Conservation (phyloP, 2,329 filamentous ascomycete genomes). For the Fusarium sp. region DNA sequence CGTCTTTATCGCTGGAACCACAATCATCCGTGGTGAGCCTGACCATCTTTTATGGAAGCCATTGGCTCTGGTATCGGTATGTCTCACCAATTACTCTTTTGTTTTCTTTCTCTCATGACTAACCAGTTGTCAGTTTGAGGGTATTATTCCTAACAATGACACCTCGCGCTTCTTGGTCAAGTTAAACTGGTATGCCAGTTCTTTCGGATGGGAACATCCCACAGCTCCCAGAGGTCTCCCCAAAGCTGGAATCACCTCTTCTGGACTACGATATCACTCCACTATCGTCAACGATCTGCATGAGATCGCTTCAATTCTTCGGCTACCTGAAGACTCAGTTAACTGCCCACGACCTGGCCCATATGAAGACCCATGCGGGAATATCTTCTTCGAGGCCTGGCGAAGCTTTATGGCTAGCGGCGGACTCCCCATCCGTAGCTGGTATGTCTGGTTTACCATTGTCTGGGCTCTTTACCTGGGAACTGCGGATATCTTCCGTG, state of each 20-base stretch:
- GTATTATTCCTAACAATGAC: constrained; percentile 43
- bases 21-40: constrained; percentile 26
- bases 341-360: constrained; percentile 36
- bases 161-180: constrained; percentile 43
- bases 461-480: constrained; percentile 29
- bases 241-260: constrained; percentile 38
- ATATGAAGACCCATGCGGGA: constrained; percentile 35
- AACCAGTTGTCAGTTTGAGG: constrained; percentile 39
- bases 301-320: constrained; percentile 37
- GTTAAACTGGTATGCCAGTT: constrained; percentile 42
- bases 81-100: neutral
- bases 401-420: constrained; percentile 28
- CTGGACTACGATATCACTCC: constrained; percentile 25
- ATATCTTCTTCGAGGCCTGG: constrained; percentile 46
- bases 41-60: constrained; percentile 38
- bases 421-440: constrained; percentile 30
- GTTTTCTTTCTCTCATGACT: neutral
- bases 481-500: constrained; percentile 25
- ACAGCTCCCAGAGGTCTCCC: constrained; percentile 39
- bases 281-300: constrained; percentile 37
- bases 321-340: constrained; percentile 38
- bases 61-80: constrained; percentile 43
- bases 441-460: constrained; percentile 32
- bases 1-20: constrained; percentile 41
- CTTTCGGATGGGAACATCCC: constrained; percentile 45